These are phyloP conservation scores for Gossypium thurberi DNA, from an alignment of 345 rosid species.

Conservation along the genomic window DNA sequence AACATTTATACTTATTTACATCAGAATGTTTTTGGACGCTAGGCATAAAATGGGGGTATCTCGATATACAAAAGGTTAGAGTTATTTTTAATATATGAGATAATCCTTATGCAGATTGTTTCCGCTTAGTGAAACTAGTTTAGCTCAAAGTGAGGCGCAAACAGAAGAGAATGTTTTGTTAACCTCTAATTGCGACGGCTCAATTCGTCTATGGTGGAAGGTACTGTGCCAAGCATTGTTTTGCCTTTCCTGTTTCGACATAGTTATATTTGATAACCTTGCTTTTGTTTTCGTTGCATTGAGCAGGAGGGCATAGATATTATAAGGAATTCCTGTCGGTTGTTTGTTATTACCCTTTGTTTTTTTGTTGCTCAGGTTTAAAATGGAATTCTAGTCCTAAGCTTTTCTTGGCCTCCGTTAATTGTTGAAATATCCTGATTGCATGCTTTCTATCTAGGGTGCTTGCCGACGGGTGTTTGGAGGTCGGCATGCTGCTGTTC, in stretches of 20 bases:
- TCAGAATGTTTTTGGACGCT: background rate
- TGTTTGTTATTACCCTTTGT: background rate
- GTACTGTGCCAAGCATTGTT: slow-evolving; percentile 21
- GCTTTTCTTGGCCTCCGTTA: background rate
- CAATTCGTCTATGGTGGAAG: slow-evolving; percentile 73
- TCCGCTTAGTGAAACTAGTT: slow-evolving; percentile 33
- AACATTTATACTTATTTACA: background rate
- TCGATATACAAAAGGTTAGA: background rate
- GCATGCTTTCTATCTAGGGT: slow-evolving; percentile 31
- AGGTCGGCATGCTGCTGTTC: slow-evolving; percentile 55
- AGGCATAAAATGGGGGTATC: background rate
- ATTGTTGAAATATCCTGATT: background rate
- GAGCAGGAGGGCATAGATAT: background rate
- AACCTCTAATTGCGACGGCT: slow-evolving; percentile 51
- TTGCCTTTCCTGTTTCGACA: background rate
- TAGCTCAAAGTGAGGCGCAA: slow-evolving; percentile 31
- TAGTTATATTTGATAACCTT: background rate
- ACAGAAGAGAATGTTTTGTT: slow-evolving; percentile 43
- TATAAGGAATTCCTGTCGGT: background rate
- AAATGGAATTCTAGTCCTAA: background rate
- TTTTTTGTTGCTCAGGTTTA: background rate
- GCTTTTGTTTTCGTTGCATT: background rate
- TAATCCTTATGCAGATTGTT: slow-evolving; percentile 33
- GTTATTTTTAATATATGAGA: background rate
- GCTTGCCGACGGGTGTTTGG: slow-evolving; percentile 46